Base-by-base conservation (phyloP, 257 asterid species). In the Nicotiana noctiflora region DNA sequence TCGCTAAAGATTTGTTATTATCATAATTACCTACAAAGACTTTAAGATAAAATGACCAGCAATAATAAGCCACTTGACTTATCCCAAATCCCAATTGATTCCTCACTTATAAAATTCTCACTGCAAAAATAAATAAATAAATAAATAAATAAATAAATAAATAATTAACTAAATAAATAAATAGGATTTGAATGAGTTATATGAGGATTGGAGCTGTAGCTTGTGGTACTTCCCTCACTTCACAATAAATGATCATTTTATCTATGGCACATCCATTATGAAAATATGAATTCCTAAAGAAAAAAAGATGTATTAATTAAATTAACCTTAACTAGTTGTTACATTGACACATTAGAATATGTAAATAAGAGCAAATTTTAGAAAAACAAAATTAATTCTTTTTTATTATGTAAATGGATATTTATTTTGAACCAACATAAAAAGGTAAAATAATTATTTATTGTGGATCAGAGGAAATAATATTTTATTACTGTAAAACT, bases 11-110 rank as follows among this genome's bases (percentile, higher is more conserved):
- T 44, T 21, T 70, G 57, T 13, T 72, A 46, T 13, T 46, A 46
- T 13, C 60, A n/a, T n/a, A 72, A 72, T 72, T 72, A 72, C 78
- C 34, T 72, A 23, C 14, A 72, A 7, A 46, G 78, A 72, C 78
- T 46, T 21, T 72, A 23, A 72, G 8, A 49, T 49, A 0, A 72
- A 49, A 72, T 46, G n/a, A 46, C 37, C 78, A 23, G 14, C 14
- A 46, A 72, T 46, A 72, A 49, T 72, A 72, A 46, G 60, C 61
- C 23, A 23, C 23, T 72, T 72, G 61, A 72, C 44, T 49, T 14
- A 14, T 25, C 40, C 61, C 10, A 72, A 72, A 3, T 44, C 59
- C 21, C 77, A 72, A 29, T 14, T 21, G 34, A 13, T 46, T 44
- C 78, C 14, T 46, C 59, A 31, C 14, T 23, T 14, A 72, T 11